Conservation (phyloP, 345 rosid genomes). For the Microthlaspi erraticum region DNA sequence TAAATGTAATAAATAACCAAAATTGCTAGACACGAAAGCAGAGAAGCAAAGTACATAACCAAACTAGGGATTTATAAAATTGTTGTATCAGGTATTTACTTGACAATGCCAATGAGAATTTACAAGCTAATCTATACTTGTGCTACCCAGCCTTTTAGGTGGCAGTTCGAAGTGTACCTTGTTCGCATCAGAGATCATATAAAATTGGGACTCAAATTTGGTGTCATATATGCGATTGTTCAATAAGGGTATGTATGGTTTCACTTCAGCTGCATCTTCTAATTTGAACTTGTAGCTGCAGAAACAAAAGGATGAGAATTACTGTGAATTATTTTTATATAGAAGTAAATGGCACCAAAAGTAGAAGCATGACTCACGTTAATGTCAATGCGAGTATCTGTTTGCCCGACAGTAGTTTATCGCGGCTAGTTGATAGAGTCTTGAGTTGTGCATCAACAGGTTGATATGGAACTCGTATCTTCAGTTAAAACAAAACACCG, state of each 20-base stretch:
- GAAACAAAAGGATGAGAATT: slow-evolving; percentile 30
- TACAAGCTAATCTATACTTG: slow-evolving; percentile 26
- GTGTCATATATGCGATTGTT: slow-evolving; percentile 96
- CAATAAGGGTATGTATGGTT: slow-evolving; percentile 83
- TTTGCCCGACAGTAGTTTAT: slow-evolving; percentile 90
- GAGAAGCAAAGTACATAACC: slow-evolving; percentile 13
- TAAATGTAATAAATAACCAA: slow-evolving; percentile 12
- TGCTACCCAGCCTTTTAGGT: slow-evolving; percentile 20
- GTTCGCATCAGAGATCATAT: slow-evolving; percentile 88
- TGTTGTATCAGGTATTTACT: slow-evolving; percentile 1
- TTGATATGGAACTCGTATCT: slow-evolving; percentile 86
- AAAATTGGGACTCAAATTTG: slow-evolving; percentile 96
- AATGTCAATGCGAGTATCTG: slow-evolving; percentile 85
- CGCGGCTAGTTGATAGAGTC: slow-evolving; percentile 72
- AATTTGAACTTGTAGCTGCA: slow-evolving; percentile 92
- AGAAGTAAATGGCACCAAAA: slow-evolving; percentile 29
- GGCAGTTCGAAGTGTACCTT: slow-evolving; percentile 61
- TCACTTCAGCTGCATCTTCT: slow-evolving; percentile 91
- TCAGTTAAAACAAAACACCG: slow-evolving; percentile 34
- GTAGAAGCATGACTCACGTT: slow-evolving; percentile 58
- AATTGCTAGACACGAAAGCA: slow-evolving; percentile 27
- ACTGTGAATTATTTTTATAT: neutral
- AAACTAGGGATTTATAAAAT: slow-evolving; percentile 10
- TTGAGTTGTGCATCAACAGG: slow-evolving; percentile 79
- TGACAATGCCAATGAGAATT: slow-evolving; percentile 18